Conservation (phyloP, 176 grass and related monocot species). For the Oryza glaberrima region DNA sequence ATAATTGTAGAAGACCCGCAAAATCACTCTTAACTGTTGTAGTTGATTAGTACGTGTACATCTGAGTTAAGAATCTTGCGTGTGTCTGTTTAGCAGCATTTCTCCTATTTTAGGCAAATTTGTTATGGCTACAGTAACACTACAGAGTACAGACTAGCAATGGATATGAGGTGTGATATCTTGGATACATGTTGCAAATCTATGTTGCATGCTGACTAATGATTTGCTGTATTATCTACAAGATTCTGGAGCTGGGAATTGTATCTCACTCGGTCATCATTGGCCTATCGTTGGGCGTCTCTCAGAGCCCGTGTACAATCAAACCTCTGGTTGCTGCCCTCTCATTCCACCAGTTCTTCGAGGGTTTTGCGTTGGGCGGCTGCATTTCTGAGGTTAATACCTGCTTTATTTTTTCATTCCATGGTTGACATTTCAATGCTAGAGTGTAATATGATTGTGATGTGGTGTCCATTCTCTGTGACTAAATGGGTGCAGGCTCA, state of each 20-base stretch:
- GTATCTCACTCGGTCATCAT: constrained; percentile 86
- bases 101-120: not conserved
- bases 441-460: not conserved
- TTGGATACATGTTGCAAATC: not conserved
- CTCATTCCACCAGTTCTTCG: constrained; percentile 93
- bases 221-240: not conserved
- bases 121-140: not conserved
- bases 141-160: not conserved
- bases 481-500: constrained; percentile 57
- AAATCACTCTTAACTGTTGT: not conserved
- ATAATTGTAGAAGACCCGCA: too few relatives aligned
- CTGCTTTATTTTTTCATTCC: not conserved
- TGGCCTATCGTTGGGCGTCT: constrained; percentile 77
- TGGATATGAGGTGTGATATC: not conserved
- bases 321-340: constrained; percentile 70
- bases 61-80: not conserved
- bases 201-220: not conserved
- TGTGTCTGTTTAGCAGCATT: not conserved
- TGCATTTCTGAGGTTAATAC: constrained; percentile 74
- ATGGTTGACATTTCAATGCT: not conserved
- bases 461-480: not conserved
- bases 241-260: constrained; percentile 95
- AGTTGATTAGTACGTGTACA: not conserved
- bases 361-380: constrained; percentile 82
- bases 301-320: constrained; percentile 76